phyloP scores from a whole-genome alignment of 768 basidiomycete species.

The Rhodosporidiobolus odoratus region DNA sequence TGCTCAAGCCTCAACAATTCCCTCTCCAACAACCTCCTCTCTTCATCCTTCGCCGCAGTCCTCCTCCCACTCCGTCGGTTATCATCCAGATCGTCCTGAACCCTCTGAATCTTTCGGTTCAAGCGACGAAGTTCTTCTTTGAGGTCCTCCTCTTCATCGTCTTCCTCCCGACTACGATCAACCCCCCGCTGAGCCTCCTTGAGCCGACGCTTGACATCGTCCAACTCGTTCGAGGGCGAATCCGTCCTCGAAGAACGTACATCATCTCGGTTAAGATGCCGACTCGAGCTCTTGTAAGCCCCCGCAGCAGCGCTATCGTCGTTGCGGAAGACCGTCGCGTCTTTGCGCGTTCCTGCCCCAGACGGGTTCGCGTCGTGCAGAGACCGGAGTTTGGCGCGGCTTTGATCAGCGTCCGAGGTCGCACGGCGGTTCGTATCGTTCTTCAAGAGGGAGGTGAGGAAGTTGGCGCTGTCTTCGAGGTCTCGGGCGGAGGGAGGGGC shows the following conservation, averaged over 20 bases:
- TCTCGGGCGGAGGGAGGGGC: conserved; percentile 86
- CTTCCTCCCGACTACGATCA: conserved; percentile 65
- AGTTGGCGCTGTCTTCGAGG: conserved; percentile 79
- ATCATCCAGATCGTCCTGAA: conserved; percentile 89
- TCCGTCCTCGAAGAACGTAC: conserved; percentile 58
- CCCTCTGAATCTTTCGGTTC: conserved; percentile 71
- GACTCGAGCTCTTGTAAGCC: conserved; percentile 72
- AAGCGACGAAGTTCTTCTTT: conserved; percentile 84
- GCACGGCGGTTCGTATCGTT: conserved; percentile 67
- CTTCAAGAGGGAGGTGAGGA: conserved; percentile 78
- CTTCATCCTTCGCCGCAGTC: conserved; percentile 70
- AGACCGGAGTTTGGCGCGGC: conserved; percentile 65
- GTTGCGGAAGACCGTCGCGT: conserved; percentile 90
- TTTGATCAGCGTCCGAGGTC: conserved; percentile 54
- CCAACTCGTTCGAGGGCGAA: conserved; percentile 60
- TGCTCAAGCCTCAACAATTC: conserved; percentile 81
- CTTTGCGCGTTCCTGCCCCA: conserved; percentile 49
- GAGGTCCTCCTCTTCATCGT: conserved; percentile 80
- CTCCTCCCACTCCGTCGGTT: conserved; percentile 65
- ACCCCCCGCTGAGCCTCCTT: conserved; percentile 73
- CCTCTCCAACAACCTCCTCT: conserved; percentile 76
- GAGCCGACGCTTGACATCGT: conserved; percentile 79
- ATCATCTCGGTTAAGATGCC: conserved; percentile 78
- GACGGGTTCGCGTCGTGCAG: conserved; percentile 51
- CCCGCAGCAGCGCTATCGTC: conserved; percentile 56